phyloP scores from a whole-genome alignment of 129 eudicot genomes.

The Erigeron canadensis region DNA sequence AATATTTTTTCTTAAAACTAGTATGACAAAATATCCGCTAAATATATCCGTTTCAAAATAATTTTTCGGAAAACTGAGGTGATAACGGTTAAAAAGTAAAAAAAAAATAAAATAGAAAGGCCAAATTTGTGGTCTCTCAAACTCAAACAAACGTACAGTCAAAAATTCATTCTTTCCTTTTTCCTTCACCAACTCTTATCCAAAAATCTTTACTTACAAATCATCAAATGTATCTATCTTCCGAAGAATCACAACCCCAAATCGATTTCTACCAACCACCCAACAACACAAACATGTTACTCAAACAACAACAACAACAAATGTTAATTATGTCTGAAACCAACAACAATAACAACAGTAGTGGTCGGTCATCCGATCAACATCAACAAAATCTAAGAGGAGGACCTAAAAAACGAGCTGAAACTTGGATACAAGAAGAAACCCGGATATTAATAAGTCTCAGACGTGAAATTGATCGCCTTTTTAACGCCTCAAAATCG shows the following conservation, averaged over 20 bases:
- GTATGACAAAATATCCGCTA: too few species aligned
- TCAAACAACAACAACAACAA: constrained; percentile 25
- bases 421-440: constrained; percentile 51
- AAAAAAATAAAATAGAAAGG: too few species aligned
- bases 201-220: too few species aligned
- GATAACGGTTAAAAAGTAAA: too few species aligned
- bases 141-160: too few species aligned
- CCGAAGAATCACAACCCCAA: constrained; percentile 20
- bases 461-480: constrained; percentile 44
- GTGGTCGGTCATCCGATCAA: constrained; percentile 31
- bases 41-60: too few species aligned
- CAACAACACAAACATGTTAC: constrained; percentile 27
- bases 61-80: too few species aligned
- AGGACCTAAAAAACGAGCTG: constrained; percentile 51
- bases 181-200: too few species aligned
- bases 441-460: constrained; percentile 41
- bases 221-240: constrained; percentile 38
- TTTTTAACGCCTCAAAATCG: constrained; percentile 48
- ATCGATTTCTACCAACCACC: constrained; percentile 52
- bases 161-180: too few species aligned
- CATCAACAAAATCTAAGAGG: constrained; percentile 33
- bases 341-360: constrained; percentile 26
- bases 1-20: too few species aligned
- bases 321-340: constrained; percentile 9
- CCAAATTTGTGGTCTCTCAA: too few species aligned